Base-by-base conservation (phyloP, 75 land plant genomes). In the Cupressus sempervirens region DNA sequence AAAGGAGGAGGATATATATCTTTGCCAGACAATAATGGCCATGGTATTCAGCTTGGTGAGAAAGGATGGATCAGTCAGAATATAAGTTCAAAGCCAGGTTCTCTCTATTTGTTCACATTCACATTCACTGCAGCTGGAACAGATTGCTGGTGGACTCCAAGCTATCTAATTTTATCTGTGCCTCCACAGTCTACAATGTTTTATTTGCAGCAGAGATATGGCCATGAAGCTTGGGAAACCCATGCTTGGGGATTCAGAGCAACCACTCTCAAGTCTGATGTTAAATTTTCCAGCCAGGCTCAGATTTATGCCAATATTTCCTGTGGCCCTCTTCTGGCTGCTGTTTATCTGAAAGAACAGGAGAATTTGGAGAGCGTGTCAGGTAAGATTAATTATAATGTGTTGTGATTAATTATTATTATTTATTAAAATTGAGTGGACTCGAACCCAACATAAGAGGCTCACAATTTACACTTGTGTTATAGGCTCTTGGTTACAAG, bases 61-160 rank as follows among this genome's bases (percentile, higher is more conserved):
- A 86, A 88, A 77, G 91, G 89, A 11, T 82, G 83, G 68, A 88
- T 90, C 81, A 88, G 85, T 45, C 91, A 90, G 56, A 84, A 84
- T 23, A 86, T 88, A 14, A 81, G 34, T 13, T 85, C 87, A 20
- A 15, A 40, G 36, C 76, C 32, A 15, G 84, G 73, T 73, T 20
- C 43, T 6, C 29, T 58, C 10, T 89, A 89, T 68, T 5, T 84
- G 9, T 85, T 89, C 38, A 89, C 88, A 10, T 89, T 89, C 83
- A 85, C 84, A 4, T 76, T 89, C 3, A 80, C 85, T 23, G 35
- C 76, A 1, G 86, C 84, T 30, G 82, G 76, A 11, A 62, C 67
- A 20, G 84, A 85, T 53, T 81, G 87, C 43, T 89, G 90, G 45
- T 86, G 86, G 38, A 50, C 29, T 50, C 54, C 26, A 52, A 83